A percentile compares a stretch with the other conserved stretches of the same genome.
These are phyloP conservation scores for Chenopodium album DNA, from an alignment of 148 eudicot species.

Conservation along the genomic window DNA sequence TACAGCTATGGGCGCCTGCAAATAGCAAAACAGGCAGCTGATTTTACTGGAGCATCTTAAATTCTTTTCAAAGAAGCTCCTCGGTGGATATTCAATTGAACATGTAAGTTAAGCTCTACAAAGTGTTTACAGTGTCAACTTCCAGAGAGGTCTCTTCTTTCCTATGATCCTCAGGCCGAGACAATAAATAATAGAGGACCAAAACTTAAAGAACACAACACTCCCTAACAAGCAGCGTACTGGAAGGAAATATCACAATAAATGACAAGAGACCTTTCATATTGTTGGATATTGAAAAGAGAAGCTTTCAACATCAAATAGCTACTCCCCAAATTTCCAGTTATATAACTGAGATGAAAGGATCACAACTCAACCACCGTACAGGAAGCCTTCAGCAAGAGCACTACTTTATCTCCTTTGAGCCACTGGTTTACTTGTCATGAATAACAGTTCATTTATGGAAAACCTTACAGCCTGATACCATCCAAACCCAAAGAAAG, in stretches of 20 bases:
- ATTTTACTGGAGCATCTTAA: neutral
- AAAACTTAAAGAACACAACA: neutral
- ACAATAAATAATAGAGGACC: neutral
- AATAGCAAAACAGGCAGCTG: neutral
- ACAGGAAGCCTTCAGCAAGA: neutral
- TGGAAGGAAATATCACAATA: neutral
- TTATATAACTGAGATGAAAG: neutral
- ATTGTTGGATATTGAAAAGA: neutral
- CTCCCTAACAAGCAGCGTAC: neutral
- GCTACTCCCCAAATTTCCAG: neutral
- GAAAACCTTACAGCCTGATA: neutral
- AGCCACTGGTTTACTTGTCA: neutral
- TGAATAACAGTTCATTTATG: neutral
- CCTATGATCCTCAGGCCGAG: neutral
- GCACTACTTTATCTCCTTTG: slow-evolving; percentile 4
- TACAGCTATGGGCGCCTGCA: neutral
- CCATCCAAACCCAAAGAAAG: neutral
- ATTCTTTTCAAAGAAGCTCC: slow-evolving; percentile 1
- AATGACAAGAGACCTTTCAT: neutral
- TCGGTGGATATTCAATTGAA: neutral
- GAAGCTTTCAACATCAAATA: neutral
- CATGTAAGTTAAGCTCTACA: neutral
- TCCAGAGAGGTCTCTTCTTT: neutral
- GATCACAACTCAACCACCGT: neutral
- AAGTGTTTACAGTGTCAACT: neutral